These are phyloP conservation scores for Cenchrus fungigraminus DNA, from an alignment of 176 grass and related monocot species.

Conservation along the genomic window DNA sequence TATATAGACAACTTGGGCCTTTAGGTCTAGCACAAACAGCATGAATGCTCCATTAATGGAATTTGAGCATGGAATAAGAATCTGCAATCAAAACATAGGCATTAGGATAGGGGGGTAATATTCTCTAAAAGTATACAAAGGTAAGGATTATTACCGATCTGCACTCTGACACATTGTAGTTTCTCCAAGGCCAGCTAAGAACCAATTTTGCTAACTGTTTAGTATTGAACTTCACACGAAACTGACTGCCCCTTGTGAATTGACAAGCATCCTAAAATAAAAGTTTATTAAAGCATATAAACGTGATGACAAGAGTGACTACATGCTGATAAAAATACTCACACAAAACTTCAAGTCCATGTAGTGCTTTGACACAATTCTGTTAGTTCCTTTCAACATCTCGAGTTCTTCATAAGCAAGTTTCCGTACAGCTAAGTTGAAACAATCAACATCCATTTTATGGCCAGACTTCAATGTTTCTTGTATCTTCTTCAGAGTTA, in stretches of 20 bases:
- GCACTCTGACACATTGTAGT: background rate
- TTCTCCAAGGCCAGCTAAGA: background rate
- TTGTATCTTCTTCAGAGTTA: background rate
- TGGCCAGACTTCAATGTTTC: background rate
- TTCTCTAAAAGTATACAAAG: background rate
- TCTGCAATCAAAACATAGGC: background rate
- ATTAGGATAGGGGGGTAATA: background rate
- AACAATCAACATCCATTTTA: background rate
- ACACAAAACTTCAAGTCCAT: background rate
- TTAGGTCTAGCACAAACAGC: too few species aligned
- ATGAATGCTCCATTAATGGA: background rate
- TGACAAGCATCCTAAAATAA: background rate
- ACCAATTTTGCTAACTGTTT: background rate
- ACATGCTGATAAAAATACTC: background rate
- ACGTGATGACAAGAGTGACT: background rate
- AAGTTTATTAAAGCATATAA: background rate
- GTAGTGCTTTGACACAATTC: background rate
- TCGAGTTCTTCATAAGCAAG: background rate
- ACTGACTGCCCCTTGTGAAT: background rate
- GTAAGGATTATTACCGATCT: background rate
- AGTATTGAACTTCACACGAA: background rate
- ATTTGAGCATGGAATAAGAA: background rate
- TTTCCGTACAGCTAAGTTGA: background rate
- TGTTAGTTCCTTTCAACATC: background rate
- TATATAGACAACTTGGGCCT: too few species aligned